phyloP scores from a whole-genome alignment of 371 early-diverging fungal genomes.

The Coemansia sp. region DNA sequence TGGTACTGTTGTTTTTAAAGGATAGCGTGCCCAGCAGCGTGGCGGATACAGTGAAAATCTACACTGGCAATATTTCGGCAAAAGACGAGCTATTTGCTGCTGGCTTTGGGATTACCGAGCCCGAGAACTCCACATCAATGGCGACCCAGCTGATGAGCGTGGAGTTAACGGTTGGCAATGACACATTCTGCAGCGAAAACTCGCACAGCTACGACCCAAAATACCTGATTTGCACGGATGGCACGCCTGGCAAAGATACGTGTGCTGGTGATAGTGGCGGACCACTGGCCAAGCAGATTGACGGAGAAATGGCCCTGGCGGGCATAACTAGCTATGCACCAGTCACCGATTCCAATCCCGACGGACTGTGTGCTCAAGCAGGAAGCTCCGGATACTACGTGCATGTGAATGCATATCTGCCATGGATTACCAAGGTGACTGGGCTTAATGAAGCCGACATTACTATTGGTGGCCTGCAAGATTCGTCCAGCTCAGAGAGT shows the following conservation, averaged over 20 bases:
- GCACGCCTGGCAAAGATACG: constrained; percentile 49
- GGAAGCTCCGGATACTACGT: constrained; percentile 45
- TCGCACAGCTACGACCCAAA: constrained; percentile 13
- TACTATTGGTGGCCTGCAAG: not conserved
- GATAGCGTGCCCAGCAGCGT: constrained; percentile 6
- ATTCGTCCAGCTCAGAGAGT: too few relatives aligned
- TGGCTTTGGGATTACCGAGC: constrained; percentile 50
- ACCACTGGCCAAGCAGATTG: constrained; percentile 38
- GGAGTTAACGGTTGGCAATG: constrained; percentile 20
- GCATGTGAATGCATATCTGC: constrained; percentile 30
- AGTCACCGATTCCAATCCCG: constrained; percentile 11
- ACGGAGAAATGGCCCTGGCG: constrained; percentile 14
- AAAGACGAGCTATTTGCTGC: constrained; percentile 32
- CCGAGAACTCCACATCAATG: not conserved
- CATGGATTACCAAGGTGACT: constrained; percentile 32
- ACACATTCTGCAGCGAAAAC: constrained; percentile 14
- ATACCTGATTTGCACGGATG: constrained; percentile 48
- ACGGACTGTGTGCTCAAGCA: constrained; percentile 34
- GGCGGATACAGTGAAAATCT: constrained; percentile 36
- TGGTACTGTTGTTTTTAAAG: constrained; percentile 38
- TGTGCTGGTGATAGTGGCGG: constrained; percentile 55
- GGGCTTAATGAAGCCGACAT: constrained; percentile 14
- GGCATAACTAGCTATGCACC: constrained; percentile 50
- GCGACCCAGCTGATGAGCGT: constrained; percentile 37
- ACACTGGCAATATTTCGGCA: constrained; percentile 2